A percentile compares a stretch with the other conserved stretches of the same genome.
phyloP scores from a whole-genome alignment of 441 rosid genomes.

The Mallotus japonicus region DNA sequence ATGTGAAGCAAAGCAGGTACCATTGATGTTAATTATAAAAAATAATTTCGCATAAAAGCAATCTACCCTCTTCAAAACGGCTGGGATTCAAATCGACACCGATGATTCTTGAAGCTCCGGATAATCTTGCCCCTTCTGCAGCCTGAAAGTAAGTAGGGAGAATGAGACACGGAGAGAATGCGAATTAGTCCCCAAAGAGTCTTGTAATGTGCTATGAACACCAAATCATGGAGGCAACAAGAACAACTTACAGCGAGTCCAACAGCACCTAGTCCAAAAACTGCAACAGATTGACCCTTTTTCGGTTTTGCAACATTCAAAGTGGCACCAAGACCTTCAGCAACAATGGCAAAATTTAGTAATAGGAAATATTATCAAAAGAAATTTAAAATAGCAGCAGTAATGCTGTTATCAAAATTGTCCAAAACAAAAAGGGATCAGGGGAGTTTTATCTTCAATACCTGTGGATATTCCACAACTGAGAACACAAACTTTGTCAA shows the following conservation, averaged over 20 bases:
- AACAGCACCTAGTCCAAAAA: slow-evolving; percentile 89
- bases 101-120: slow-evolving; percentile 77
- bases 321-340: slow-evolving; percentile 70
- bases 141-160: slow-evolving; percentile 36
- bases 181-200: neutral
- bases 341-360: neutral
- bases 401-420: neutral
- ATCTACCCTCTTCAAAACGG: slow-evolving; percentile 57
- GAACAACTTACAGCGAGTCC: slow-evolving; percentile 65
- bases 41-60: neutral
- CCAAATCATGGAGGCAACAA: neutral
- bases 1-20: neutral
- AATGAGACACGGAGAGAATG: neutral
- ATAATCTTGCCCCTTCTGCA: slow-evolving; percentile 77
- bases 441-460: slow-evolving; percentile 1
- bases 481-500: slow-evolving; percentile 81
- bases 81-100: slow-evolving; percentile 74
- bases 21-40: neutral
- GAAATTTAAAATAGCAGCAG: neutral
- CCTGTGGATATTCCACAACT: slow-evolving; percentile 91
- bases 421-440: neutral
- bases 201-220: neutral
- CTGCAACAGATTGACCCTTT: slow-evolving; percentile 63
- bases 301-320: slow-evolving; percentile 82
- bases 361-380: neutral